Evolutionary conservation across 2,329 filamentous ascomycete genomes (phyloP).

Genomic region (Hypoxylon sp.): DNA sequence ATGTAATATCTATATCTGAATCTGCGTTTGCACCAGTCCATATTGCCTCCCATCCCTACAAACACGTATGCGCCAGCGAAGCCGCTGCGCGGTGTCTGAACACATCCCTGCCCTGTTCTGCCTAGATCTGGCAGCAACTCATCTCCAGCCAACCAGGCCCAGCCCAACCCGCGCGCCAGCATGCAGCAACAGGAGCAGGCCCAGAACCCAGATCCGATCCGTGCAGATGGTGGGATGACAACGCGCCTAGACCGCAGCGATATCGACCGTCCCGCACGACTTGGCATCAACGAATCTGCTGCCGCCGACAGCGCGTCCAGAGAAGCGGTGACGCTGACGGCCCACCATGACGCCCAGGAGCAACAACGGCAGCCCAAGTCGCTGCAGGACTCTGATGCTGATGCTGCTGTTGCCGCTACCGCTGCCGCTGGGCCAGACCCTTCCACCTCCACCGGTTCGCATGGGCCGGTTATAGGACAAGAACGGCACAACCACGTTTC

Average conservation of each 20-base stretch:
- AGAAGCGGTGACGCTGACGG: constrained; percentile 37
- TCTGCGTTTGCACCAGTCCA: constrained; percentile 29
- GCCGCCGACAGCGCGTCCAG: constrained; percentile 16
- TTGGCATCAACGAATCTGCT: constrained; percentile 17
- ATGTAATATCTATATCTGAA: constrained; percentile 21
- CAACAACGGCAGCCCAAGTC: background rate
- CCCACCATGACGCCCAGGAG: constrained; percentile 19
- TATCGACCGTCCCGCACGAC: constrained; percentile 19
- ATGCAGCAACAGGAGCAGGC: constrained; percentile 17
- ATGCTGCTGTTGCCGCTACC: background rate
- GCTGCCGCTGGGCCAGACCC: constrained; percentile 2
- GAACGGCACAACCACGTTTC: constrained; percentile 23
- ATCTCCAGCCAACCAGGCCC: constrained; percentile 11
- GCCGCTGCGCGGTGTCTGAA: constrained; percentile 28
- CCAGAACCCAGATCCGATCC: constrained; percentile 29
- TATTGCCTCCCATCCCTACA: constrained; percentile 21
- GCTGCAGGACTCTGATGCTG: constrained; percentile 10
- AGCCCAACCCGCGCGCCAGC: constrained; percentile 9
- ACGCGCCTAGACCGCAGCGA: constrained; percentile 28
- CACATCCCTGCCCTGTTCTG: constrained; percentile 26
- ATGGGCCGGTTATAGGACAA: constrained; percentile 39
- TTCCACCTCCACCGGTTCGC: constrained; percentile 45
- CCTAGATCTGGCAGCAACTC: constrained; percentile 23
- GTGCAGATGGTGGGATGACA: constrained; percentile 32
- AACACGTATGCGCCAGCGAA: constrained; percentile 20